These are phyloP conservation scores for Chlorella sorokiniana DNA, from an alignment of 139 green algal species.

Conservation along the genomic window DNA sequence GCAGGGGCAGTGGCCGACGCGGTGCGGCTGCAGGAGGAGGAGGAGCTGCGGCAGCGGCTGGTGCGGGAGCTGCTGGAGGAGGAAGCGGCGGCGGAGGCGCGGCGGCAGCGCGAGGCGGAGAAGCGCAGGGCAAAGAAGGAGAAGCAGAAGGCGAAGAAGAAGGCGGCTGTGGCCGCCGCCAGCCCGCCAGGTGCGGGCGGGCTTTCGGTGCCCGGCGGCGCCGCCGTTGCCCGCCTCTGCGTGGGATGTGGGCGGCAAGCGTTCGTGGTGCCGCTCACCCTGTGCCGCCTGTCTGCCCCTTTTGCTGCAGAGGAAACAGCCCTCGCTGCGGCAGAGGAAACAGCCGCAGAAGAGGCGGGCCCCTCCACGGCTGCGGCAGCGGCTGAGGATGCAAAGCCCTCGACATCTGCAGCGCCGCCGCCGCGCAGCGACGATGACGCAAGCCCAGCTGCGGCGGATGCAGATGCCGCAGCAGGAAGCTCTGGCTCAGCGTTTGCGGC, in stretches of 20 bases:
- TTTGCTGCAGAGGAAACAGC: not conserved
- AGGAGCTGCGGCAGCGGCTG: not conserved
- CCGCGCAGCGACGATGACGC: not conserved
- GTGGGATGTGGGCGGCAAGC: no score
- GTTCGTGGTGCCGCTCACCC: no score
- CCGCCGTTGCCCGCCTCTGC: no score
- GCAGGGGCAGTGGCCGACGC: not conserved
- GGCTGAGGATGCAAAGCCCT: not conserved
- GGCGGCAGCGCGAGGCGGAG: slow-evolving; percentile 11
- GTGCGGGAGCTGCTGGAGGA: slow-evolving; percentile 1
- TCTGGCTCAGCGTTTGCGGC: not conserved
- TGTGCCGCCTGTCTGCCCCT: no score
- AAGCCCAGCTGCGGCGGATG: not conserved
- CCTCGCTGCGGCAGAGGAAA: no score
- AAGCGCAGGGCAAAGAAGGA: slow-evolving; percentile 25
- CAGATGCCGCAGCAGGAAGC: not conserved
- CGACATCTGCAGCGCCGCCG: not conserved
- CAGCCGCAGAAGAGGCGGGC: no score
- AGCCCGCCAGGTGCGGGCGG: not conserved
- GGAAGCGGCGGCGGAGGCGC: not conserved
- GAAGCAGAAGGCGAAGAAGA: slow-evolving; percentile 27
- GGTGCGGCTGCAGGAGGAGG: not conserved
- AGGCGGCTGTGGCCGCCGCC: not conserved
- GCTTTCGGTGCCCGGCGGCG: no score
- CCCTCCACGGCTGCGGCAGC: not conserved